These are phyloP conservation scores for Dalbergia oliveri DNA, from an alignment of 306 rosid genomes.

Conservation along the genomic window DNA sequence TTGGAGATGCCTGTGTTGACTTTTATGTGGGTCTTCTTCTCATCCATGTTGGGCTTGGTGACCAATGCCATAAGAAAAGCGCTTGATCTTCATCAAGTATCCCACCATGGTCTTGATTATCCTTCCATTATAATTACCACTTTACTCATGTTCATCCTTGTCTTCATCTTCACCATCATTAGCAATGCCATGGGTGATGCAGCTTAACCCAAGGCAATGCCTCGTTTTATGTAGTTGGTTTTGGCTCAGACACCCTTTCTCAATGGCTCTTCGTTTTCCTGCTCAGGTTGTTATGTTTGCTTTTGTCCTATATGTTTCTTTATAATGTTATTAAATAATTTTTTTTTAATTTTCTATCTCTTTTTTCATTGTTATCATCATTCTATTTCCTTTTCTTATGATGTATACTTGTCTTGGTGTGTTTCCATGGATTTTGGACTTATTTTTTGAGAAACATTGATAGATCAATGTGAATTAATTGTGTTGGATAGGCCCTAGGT, in stretches of 20 bases:
- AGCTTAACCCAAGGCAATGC: slow-evolving; percentile 90
- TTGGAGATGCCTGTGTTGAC: slow-evolving; percentile 75
- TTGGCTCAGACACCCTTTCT: slow-evolving; percentile 77
- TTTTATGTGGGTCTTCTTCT: slow-evolving; percentile 67
- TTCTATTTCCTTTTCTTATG: background rate
- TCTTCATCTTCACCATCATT: slow-evolving; percentile 61
- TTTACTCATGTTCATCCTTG: slow-evolving; percentile 58
- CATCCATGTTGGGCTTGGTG: slow-evolving; percentile 67
- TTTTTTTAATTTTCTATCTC: too few species aligned
- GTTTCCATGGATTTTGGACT: background rate
- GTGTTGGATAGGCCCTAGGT: slow-evolving; percentile 71
- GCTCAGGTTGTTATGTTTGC: slow-evolving; percentile 68
- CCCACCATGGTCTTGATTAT: too few species aligned
- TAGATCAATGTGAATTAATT: slow-evolving; percentile 2
- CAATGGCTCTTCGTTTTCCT: slow-evolving; percentile 93
- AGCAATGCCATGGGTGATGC: slow-evolving; percentile 85
- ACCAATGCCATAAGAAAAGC: slow-evolving; percentile 46
- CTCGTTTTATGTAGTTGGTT: slow-evolving; percentile 79
- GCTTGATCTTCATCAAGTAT: slow-evolving; percentile 50
- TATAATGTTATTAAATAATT: too few species aligned
- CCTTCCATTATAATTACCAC: slow-evolving; percentile 59
- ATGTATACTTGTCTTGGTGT: background rate
- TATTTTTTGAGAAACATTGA: background rate
- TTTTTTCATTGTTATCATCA: too few species aligned
- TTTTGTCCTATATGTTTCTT: background rate